These are phyloP conservation scores for Thecaphora thlaspeos DNA, from an alignment of 1,284 basidiomycete genomes.

Conservation along the genomic window DNA sequence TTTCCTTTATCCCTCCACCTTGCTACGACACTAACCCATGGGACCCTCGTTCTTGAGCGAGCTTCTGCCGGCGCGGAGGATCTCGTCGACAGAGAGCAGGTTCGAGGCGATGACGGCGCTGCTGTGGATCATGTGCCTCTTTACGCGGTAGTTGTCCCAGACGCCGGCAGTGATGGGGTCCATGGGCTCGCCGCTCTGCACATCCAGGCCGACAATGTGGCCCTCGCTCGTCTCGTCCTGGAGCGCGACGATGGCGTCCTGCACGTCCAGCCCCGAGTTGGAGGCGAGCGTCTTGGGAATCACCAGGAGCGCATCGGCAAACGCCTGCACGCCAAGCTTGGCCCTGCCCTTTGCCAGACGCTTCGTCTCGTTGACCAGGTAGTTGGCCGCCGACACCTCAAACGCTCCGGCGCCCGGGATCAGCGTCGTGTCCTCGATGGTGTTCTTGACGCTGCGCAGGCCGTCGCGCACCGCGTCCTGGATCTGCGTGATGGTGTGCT, in stretches of 20 bases:
- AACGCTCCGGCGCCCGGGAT: slow-evolving; percentile 96
- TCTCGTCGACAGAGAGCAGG: slow-evolving; percentile 91
- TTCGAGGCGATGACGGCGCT: slow-evolving; percentile 98
- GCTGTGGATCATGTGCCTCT: slow-evolving; percentile 94
- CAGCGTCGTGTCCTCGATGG: slow-evolving; percentile 82
- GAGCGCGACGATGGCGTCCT: slow-evolving; percentile 86
- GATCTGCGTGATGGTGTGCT: slow-evolving; percentile 93
- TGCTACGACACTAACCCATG: slow-evolving; percentile 35
- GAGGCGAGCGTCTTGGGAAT: slow-evolving; percentile 95
- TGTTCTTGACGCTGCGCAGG: slow-evolving; percentile 93
- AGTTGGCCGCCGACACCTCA: slow-evolving; percentile 86
- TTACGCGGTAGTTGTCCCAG: slow-evolving; percentile 99
- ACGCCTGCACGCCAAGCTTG: slow-evolving; percentile 97
- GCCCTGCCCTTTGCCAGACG: slow-evolving; percentile 87
- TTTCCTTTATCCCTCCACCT: too few species aligned
- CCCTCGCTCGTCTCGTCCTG: slow-evolving; percentile 87
- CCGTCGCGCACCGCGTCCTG: slow-evolving; percentile 97
- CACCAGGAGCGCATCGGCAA: slow-evolving; percentile 88
- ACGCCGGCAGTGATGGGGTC: slow-evolving; percentile 93
- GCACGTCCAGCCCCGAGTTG: slow-evolving; percentile 97
- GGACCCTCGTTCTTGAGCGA: slow-evolving; percentile 51
- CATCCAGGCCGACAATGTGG: slow-evolving; percentile 77
- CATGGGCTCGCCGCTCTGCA: slow-evolving; percentile 91
- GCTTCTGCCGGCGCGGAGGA: slow-evolving; percentile 75
- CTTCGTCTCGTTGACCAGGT: slow-evolving; percentile 74